Percentiles rank a stretch among this genome's conserved stretches.
Conservation (phyloP, 176 grass and related monocot genomes). For the Juncus effusus region DNA sequence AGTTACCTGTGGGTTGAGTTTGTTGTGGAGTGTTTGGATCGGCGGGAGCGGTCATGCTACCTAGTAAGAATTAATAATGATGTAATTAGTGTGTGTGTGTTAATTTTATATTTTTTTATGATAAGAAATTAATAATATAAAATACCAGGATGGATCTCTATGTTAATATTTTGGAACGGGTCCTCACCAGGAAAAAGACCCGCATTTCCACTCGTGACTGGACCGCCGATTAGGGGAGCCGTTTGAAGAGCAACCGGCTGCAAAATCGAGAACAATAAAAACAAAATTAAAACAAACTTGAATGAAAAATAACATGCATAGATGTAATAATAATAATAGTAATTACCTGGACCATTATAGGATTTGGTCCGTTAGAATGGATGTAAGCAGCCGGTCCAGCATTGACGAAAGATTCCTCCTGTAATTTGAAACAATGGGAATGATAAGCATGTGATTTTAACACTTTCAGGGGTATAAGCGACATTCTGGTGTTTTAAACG, state of each 20-base stretch:
- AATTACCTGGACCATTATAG: conserved; percentile 98
- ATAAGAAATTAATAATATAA: not conserved
- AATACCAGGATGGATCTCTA: conserved; percentile 30
- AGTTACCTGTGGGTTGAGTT: conserved; percentile 25
- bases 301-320: conserved; percentile 20
- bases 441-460: not conserved
- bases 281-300: conserved; percentile 3
- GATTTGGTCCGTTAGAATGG: conserved; percentile 79
- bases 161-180: conserved; percentile 42
- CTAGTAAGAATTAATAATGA: conserved; percentile 2
- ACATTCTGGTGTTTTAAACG: not conserved
- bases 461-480: not conserved
- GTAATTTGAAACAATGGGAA: conserved; percentile 30
- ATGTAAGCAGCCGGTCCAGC: conserved; percentile 83
- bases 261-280: conserved; percentile 15
- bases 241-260: conserved; percentile 76
- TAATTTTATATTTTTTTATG: not conserved
- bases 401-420: conserved; percentile 85
- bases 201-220: conserved; percentile 52
- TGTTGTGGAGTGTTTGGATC: conserved; percentile 19
- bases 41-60: not conserved
- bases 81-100: not conserved
- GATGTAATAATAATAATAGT: not conserved
- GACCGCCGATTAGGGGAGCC: conserved; percentile 47
- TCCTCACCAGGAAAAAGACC: conserved; percentile 52